Base-by-base conservation (phyloP, 75 land plant genomes). In the Chamaecyparis obtusa region DNA sequence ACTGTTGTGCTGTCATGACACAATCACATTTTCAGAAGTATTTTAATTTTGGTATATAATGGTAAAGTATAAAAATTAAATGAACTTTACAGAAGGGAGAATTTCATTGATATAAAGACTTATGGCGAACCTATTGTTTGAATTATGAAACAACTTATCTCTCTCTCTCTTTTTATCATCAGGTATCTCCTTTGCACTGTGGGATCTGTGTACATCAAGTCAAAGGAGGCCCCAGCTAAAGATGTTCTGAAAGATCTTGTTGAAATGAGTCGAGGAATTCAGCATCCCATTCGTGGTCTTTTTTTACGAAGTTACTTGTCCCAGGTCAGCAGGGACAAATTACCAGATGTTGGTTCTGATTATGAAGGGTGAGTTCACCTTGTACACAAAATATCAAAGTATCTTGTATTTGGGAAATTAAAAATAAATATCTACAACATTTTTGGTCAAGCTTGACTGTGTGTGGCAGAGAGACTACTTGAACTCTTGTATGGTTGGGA, bases 251-350 rank as follows among this genome's bases (percentile, higher is more conserved):
- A 98, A 87, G 99, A 98, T 91, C 92, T 98, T 84, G 99, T 98
- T 46, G 99, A 98, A 90, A 96, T 98, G 99, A 94, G 97, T 87
- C 98, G 99, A 56, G 99, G 99, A 39, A 91, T 98, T 74, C 99
- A 98, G 83, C 95, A 98, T 90, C 99, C 99, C 77, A 89, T 98
- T 81, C 98, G 99, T 87, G 99, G 99, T 49, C 94, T 98, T n/a
- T 98, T 98, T 87, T 85, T 98, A 44, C 92, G 99, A 88, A 96
- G 99, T 88, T 98, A 98, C 82, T 93, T 98, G 67, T 92, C 95
- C 75, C 99, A 98, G 94, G 88, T 98, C 57, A 98, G 99, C 86
- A 93, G 93, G 86, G 99, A 98, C 87, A 98, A 98, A 87, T 88
- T 98, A 84, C 99, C 99, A 60, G 99, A 98, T 88, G 95, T 97